Base-by-base conservation (phyloP, 805 yeast species). In the Wickerhamomyces ciferrii region DNA sequence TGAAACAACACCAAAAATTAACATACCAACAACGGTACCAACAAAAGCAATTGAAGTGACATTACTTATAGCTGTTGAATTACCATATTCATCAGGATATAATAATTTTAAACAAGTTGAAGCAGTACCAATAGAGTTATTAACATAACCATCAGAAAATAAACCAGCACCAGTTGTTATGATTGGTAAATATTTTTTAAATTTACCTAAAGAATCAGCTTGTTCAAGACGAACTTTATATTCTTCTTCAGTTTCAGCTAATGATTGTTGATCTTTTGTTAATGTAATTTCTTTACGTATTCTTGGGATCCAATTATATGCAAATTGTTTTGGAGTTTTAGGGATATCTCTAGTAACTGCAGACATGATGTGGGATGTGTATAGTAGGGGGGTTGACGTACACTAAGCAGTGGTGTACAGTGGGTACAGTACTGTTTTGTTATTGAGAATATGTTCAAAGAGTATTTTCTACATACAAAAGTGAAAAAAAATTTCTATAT, bases 101-200 rank as follows among this genome's bases (percentile, higher is more conserved):
- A 91, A 70, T 3, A 60, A 68, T 17, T 75, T 63, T 52, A 91
- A 72, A 69, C 91, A 82, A 17, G 91, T 80, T 32, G 83, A 74
- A 17, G 84, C 95, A 10, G 94, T 76, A 48, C 87, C 78, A 47
- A 88, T 85, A 44, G 94, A 82, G 67, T 87, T 88, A 64, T 90
- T 90, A 50, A 88, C 84, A 62, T 90, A 91, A 45, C 97, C 97
- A 67, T 92, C 98, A 34, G 95, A 84, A 67, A 91, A 90, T 41
- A 91, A 73, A 45, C 97, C 97, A 0, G 96, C 94, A 51, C 97
- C 97, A 1, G 96, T 83, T 13, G 88, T 83, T 51, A 85, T 71
- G 43, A 87, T 81, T 6, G 94, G 82, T 84, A 89, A 77, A 53
- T 71, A 73, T 53, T 70, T 71, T 42, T 58, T 53, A 37, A 50